Conservation (phyloP, 768 basidiomycete genomes). For the Serendipita vermifera region DNA sequence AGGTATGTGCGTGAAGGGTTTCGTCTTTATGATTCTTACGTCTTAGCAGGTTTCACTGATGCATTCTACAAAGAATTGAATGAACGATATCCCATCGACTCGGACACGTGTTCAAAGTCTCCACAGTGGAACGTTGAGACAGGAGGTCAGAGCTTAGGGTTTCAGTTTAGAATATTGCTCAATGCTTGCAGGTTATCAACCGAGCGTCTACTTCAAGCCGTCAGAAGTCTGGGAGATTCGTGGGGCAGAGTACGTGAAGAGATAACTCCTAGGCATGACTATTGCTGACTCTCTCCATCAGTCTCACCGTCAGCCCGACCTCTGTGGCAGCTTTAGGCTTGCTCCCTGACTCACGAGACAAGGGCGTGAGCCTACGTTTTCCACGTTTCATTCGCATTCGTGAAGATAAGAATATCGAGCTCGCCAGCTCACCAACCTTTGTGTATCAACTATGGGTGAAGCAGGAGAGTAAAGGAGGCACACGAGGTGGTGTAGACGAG, state of each 20-base stretch:
- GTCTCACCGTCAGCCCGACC: constrained; percentile 73
- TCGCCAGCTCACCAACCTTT: constrained; percentile 60
- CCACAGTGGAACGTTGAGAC: constrained; percentile 49
- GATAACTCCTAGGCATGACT: constrained; percentile 33
- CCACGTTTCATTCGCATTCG: constrained; percentile 68
- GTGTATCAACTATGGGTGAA: constrained; percentile 54
- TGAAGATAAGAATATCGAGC: constrained; percentile 58
- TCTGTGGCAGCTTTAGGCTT: constrained; percentile 64
- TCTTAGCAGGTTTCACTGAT: constrained; percentile 61
- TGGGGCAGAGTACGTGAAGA: constrained; percentile 28
- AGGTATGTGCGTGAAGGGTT: constrained; percentile 30
- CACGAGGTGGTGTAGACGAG: constrained; percentile 33
- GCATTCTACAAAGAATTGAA: constrained; percentile 59
- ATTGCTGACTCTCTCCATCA: constrained; percentile 40
- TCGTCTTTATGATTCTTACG: constrained; percentile 6
- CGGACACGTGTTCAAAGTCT: constrained; percentile 39
- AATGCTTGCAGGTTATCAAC: constrained; percentile 39
- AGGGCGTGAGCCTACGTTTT: constrained; percentile 76
- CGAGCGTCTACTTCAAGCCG: constrained; percentile 58
- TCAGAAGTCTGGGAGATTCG: constrained; percentile 78
- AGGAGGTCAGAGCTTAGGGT: constrained; percentile 34
- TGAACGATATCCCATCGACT: constrained; percentile 49
- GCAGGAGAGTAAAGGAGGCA: constrained; percentile 37
- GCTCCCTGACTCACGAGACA: constrained; percentile 31
- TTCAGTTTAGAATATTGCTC: neutral